Evolutionary conservation across 2,329 filamentous ascomycete species (phyloP).

Genomic region (Uncinocarpus reesii): DNA sequence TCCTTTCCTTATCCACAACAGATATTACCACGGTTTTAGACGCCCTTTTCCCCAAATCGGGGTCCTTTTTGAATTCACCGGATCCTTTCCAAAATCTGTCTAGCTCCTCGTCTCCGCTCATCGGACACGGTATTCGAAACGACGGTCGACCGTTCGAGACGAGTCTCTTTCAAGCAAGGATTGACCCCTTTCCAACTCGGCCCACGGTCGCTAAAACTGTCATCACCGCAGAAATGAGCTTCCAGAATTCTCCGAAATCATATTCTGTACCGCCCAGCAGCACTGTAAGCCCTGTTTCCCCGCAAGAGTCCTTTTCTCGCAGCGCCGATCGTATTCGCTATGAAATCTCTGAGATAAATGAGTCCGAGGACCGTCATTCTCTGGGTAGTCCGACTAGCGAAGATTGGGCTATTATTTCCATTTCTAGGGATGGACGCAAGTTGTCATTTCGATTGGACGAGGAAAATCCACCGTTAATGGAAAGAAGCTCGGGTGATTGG

Average conservation of each 20-base stretch:
- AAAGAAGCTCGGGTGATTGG: not conserved
- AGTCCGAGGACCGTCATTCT: constrained; percentile 41
- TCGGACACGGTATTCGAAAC: constrained; percentile 19
- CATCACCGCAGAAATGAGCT: constrained; percentile 26
- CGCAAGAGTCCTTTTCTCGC: constrained; percentile 23
- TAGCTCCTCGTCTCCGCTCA: constrained; percentile 22
- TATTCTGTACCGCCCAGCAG: constrained; percentile 14
- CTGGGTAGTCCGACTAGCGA: constrained; percentile 70
- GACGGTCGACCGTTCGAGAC: constrained; percentile 23
- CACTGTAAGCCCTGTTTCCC: constrained; percentile 16
- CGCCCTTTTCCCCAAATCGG: constrained; percentile 57
- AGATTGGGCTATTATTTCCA: constrained; percentile 71
- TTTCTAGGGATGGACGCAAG: constrained; percentile 58
- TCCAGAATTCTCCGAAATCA: constrained; percentile 18
- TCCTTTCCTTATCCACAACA: constrained; percentile 51
- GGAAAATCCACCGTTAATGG: not conserved
- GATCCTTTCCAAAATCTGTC: constrained; percentile 24
- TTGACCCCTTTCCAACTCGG: constrained; percentile 22
- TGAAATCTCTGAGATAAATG: constrained; percentile 31
- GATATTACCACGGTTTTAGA: constrained; percentile 74
- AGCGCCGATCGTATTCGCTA: constrained; percentile 34
- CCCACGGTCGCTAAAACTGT: constrained; percentile 22
- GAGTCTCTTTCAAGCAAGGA: constrained; percentile 26
- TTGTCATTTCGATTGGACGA: constrained; percentile 1
- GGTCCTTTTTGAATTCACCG: constrained; percentile 14